A percentile compares a stretch with the other conserved stretches of the same genome.
Conservation (phyloP, 371 early-diverging fungal genomes). For the Mortierella polycephala region DNA sequence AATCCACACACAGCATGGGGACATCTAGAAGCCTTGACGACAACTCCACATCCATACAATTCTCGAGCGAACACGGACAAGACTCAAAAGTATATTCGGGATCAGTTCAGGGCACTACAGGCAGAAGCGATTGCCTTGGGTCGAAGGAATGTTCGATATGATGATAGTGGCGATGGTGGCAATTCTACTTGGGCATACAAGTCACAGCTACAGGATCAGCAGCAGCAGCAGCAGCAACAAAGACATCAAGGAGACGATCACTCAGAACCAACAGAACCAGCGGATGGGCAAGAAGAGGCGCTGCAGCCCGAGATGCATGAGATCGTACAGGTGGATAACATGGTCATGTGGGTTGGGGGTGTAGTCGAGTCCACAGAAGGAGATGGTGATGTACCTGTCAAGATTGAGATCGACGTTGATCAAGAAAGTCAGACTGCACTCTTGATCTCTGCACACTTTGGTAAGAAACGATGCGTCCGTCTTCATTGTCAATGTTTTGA, state of each 20-base stretch:
- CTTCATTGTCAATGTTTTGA: constrained; percentile 5
- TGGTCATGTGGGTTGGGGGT: constrained; percentile 55
- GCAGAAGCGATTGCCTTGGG: constrained; percentile 38
- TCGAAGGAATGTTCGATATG: constrained; percentile 45
- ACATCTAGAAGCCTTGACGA: constrained; percentile 43
- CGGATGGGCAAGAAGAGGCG: constrained; percentile 12
- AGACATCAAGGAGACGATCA: neutral
- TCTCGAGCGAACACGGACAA: constrained; percentile 44
- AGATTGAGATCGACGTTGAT: constrained; percentile 47
- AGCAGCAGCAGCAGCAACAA: constrained; percentile 1
- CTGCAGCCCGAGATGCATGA: constrained; percentile 13
- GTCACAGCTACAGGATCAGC: neutral
- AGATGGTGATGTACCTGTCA: constrained; percentile 31
- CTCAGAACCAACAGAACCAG: neutral
- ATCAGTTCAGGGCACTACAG: constrained; percentile 25
- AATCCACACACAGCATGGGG: constrained; percentile 48
- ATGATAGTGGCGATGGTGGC: constrained; percentile 15
- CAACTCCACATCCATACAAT: constrained; percentile 41
- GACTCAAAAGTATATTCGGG: constrained; percentile 29
- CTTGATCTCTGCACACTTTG: constrained; percentile 67
- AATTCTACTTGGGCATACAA: constrained; percentile 24
- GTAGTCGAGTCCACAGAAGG: constrained; percentile 16
- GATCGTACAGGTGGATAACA: constrained; percentile 42
- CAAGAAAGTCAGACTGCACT: constrained; percentile 56
- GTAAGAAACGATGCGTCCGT: constrained; percentile 15